A percentile compares a stretch with the other conserved stretches of the same genome.
Evolutionary conservation across 75 land plant species (phyloP).

Genomic region (Gnetum montanum): DNA sequence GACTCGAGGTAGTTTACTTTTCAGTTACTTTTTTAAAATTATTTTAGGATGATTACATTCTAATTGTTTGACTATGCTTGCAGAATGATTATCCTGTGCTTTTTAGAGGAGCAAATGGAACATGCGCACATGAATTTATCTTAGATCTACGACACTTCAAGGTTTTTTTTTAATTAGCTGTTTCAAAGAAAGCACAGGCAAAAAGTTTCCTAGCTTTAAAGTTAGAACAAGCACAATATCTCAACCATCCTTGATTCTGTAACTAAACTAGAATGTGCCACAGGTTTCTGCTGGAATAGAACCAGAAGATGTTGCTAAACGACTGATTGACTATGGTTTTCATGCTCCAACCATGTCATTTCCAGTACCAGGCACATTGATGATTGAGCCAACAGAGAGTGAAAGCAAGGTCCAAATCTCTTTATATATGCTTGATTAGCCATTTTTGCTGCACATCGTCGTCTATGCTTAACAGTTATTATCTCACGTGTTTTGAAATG

Average conservation of each 20-base stretch:
- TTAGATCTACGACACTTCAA: conserved; percentile 88
- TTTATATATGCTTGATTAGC: neutral
- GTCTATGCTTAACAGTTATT: neutral
- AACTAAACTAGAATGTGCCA: too few relatives aligned
- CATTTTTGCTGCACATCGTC: neutral
- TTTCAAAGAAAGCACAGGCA: too few relatives aligned
- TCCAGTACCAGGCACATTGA: conserved; percentile 97
- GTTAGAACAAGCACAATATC: too few relatives aligned
- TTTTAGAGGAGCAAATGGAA: conserved; percentile 97
- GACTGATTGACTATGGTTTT: conserved; percentile 98
- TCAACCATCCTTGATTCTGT: neutral
- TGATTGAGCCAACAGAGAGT: conserved; percentile 99
- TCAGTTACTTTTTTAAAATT: neutral
- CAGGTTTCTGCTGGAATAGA: conserved; percentile 94
- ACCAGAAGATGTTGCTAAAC: conserved; percentile 98
- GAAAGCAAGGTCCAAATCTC: conserved; percentile 76
- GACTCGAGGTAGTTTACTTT: conserved; percentile 66
- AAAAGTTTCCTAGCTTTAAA: too few relatives aligned
- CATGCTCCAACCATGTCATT: conserved; percentile 99
- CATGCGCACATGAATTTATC: conserved; percentile 97
- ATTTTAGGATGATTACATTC: too few relatives aligned
- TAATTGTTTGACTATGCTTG: neutral
- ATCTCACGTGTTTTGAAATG: too few relatives aligned
- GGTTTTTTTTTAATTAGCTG: conserved; percentile 44
- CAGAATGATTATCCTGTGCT: conserved; percentile 90